These are phyloP conservation scores for Rubroboletus satanas DNA, from an alignment of 768 basidiomycete species.

Conservation along the genomic window DNA sequence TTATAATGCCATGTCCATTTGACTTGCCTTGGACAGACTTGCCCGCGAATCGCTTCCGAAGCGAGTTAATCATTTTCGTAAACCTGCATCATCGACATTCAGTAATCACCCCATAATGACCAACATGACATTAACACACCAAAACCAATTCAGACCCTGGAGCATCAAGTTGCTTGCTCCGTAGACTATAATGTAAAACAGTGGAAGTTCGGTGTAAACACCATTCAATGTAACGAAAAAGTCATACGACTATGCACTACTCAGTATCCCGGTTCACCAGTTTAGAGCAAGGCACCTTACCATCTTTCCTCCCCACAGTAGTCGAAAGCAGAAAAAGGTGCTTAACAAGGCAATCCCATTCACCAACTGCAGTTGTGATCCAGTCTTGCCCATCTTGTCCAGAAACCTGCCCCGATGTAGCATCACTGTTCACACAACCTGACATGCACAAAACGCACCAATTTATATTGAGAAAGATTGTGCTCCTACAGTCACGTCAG, in stretches of 20 bases:
- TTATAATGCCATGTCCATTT: slow-evolving; percentile 9
- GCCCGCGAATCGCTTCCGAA: slow-evolving; percentile 56
- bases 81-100: slow-evolving; percentile 42
- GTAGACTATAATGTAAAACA: slow-evolving; percentile 48
- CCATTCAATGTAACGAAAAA: slow-evolving; percentile 59
- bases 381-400: slow-evolving; percentile 73
- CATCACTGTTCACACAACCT: not conserved
- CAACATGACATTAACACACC: slow-evolving; percentile 40
- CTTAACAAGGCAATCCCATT: slow-evolving; percentile 67
- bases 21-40: slow-evolving; percentile 16
- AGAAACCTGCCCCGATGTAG: slow-evolving; percentile 49
- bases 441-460: slow-evolving; percentile 47
- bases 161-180: slow-evolving; percentile 59
- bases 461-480: slow-evolving; percentile 84
- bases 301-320: slow-evolving; percentile 63
- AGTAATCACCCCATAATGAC: not conserved
- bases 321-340: slow-evolving; percentile 66
- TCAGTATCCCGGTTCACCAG: slow-evolving; percentile 2
- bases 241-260: slow-evolving; percentile 49
- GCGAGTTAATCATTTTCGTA: slow-evolving; percentile 64
- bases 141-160: slow-evolving; percentile 73
- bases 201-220: slow-evolving; percentile 52
- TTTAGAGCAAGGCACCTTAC: slow-evolving; percentile 14
- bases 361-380: slow-evolving; percentile 59
- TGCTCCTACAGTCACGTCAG: slow-evolving; percentile 48